Evolutionary conservation across 202 grass and related monocot species (phyloP), one percentile per base, ranked within the genome.

Genomic region (Elaeis oleifera): DNA sequence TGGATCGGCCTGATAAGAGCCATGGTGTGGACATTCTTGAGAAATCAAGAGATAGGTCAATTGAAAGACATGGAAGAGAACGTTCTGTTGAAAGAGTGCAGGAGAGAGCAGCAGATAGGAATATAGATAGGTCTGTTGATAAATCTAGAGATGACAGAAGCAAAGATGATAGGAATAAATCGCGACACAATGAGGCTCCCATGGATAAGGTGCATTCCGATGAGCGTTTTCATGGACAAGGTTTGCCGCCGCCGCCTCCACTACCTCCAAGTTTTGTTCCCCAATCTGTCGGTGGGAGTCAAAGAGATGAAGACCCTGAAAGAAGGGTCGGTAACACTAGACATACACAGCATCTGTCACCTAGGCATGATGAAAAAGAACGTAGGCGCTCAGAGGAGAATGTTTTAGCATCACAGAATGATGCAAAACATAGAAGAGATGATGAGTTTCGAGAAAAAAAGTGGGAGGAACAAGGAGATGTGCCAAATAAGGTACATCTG

Each of bases 181-280:
- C 22, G 36, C 87, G 84, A 72, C 82, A 91, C 59, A 69, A 54
- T 74, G 87, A 90, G 25, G 48, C 70, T 50, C 69, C 69, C 3
- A 49, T 57, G 59, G 86, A 89, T 63, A 58, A 69, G 29, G 25
- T 68, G 59, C 78, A 89, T 82, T 36, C 75, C 77, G 87, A 90
- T 68, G 82, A 90, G 60, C 69, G 73, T 52, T 85, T 90, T 55
- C 61, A 89, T 69, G 89, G 92, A 24, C 84, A 97, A 73, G 91
- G 82, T 68, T 80, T 97, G 74, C 92, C 92, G 50, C 92, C 88
- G 7, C 92, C 88, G 5, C 92, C 92, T 58, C 92, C 92, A 26
- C 85, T 97, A 72, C 92, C 92, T 6, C 28, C 84, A 62, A 97
- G 92, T 64, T 97, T 97, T 83, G 92, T 97, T 61, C 92, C 92